Evolutionary conservation across 2,329 filamentous ascomycete genomes (phyloP).

Genomic region (Cytospora mali): DNA sequence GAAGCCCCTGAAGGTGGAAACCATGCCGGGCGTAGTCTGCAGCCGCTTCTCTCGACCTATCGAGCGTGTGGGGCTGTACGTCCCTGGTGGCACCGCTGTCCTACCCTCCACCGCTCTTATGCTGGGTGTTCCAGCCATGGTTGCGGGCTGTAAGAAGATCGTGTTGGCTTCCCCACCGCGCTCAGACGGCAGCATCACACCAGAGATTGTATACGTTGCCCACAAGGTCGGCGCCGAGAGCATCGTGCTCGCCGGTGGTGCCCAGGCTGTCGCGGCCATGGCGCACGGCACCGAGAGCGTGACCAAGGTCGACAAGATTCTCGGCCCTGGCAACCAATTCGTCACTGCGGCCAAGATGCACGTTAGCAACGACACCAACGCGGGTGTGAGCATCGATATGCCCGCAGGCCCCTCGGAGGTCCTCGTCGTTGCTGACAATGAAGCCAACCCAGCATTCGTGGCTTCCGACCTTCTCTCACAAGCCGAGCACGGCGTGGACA

Average conservation of each 20-base stretch:
- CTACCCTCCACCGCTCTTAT: slow-evolving; percentile 95
- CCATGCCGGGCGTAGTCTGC: slow-evolving; percentile 96
- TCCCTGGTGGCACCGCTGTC: slow-evolving; percentile 96
- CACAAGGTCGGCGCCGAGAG: slow-evolving; percentile 96
- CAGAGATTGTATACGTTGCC: slow-evolving; percentile 95
- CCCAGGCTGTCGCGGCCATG: slow-evolving; percentile 94
- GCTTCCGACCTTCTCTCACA: slow-evolving; percentile 93
- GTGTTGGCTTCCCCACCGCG: slow-evolving; percentile 91
- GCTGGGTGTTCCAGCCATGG: slow-evolving; percentile 96
- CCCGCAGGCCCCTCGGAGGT: slow-evolving; percentile 96
- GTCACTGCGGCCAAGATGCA: slow-evolving; percentile 99
- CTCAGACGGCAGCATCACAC: slow-evolving; percentile 85
- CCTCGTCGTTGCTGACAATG: slow-evolving; percentile 88
- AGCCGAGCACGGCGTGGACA: slow-evolving; percentile 95
- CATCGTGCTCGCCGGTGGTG: slow-evolving; percentile 93
- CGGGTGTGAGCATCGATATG: slow-evolving; percentile 96
- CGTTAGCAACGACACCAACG: slow-evolving; percentile 95
- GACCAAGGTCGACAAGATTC: slow-evolving; percentile 97
- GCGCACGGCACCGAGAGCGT: slow-evolving; percentile 95
- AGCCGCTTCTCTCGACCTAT: slow-evolving; percentile 91
- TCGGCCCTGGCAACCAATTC: slow-evolving; percentile 97
- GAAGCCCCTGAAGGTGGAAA: slow-evolving; percentile 83
- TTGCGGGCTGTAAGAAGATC: slow-evolving; percentile 94
- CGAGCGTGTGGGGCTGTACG: slow-evolving; percentile 93
- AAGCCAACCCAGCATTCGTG: slow-evolving; percentile 90